Evolutionary conservation across 257 asterid species (phyloP).

Genomic region (Solanum ossicruentum): DNA sequence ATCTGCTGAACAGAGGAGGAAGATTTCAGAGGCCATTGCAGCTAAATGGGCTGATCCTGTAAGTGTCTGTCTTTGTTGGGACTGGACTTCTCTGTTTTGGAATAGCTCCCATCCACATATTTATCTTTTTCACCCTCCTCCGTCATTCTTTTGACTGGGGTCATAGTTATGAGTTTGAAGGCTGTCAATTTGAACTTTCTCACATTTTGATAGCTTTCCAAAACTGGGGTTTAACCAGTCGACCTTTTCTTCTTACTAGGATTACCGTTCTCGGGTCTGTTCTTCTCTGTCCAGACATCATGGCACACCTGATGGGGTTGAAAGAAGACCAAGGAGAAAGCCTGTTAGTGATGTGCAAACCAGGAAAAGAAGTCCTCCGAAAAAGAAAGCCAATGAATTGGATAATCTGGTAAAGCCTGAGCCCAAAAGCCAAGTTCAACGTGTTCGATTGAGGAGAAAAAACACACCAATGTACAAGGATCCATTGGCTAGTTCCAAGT

Average conservation of each 20-base stretch:
- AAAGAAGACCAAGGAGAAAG: constrained; percentile 51
- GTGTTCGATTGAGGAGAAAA: constrained; percentile 28
- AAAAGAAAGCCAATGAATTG: constrained; percentile 18
- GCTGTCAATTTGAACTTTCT: background rate
- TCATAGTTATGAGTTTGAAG: background rate
- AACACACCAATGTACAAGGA: constrained; percentile 51
- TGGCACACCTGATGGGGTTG: constrained; percentile 41
- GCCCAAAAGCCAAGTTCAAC: constrained; percentile 21
- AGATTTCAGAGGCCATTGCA: constrained; percentile 76
- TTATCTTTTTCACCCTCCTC: background rate
- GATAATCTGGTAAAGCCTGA: constrained; percentile 16
- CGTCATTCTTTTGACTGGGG: background rate
- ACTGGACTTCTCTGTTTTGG: background rate
- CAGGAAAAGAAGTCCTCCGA: constrained; percentile 20
- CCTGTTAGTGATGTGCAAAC: constrained; percentile 33
- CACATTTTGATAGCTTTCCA: background rate
- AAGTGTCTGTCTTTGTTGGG: constrained; percentile 10
- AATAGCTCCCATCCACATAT: background rate
- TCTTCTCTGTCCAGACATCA: constrained; percentile 60
- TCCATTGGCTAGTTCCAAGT: constrained; percentile 60
- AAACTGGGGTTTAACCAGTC: background rate
- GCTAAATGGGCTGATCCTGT: constrained; percentile 99
- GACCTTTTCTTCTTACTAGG: constrained; percentile 21
- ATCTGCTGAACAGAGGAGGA: constrained; percentile 80
- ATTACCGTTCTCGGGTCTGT: constrained; percentile 54